These are phyloP conservation scores for Oemleria cerasiformis DNA, from an alignment of 306 rosid species.

Conservation along the genomic window DNA sequence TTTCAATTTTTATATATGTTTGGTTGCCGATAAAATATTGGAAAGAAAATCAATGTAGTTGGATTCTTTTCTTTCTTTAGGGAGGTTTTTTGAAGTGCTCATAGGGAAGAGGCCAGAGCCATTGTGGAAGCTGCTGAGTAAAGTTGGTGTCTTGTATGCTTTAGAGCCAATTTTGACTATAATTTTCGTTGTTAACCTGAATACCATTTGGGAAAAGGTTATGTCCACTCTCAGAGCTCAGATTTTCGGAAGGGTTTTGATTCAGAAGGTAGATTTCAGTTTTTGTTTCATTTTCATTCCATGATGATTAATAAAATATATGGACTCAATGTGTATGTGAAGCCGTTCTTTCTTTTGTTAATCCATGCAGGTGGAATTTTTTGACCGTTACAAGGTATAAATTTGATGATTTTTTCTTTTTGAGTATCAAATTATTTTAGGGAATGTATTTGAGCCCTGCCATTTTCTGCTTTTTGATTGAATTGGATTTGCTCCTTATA, in stretches of 20 bases:
- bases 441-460: conserved; percentile 10
- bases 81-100: conserved; percentile 79
- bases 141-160: conserved; percentile 74
- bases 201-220: conserved; percentile 84
- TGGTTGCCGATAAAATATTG: conserved; percentile 8
- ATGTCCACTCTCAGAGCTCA: conserved; percentile 91
- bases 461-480: conserved; percentile 21
- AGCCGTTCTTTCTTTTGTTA: conserved; percentile 8
- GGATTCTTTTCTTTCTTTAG: conserved; percentile 32
- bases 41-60: background rate
- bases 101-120: conserved; percentile 84
- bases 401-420: conserved; percentile 9
- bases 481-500: conserved; percentile 38
- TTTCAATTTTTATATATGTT: background rate
- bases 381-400: conserved; percentile 87
- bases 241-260: conserved; percentile 75
- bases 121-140: conserved; percentile 76
- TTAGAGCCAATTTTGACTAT: conserved; percentile 86
- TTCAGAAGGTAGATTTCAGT: conserved; percentile 64
- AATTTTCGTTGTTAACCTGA: conserved; percentile 77
- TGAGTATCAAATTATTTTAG: background rate
- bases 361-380: conserved; percentile 76
- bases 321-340: background rate
- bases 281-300: background rate
- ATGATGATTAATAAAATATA: background rate